phyloP scores from a whole-genome alignment of 1,139 yeast genomes.

The Yamadazyma triangularis region DNA sequence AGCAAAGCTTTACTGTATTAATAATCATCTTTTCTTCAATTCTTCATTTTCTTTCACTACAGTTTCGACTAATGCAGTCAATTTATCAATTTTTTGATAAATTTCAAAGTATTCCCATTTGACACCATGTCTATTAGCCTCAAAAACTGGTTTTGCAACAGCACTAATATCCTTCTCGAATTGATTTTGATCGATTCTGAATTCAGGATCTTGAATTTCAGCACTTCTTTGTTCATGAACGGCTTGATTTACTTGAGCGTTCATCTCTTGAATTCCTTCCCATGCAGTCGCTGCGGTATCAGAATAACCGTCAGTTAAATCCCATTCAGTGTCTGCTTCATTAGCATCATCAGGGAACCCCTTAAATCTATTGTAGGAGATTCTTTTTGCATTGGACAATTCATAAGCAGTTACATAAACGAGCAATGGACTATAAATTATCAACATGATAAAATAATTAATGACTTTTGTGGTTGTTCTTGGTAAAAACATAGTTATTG shows the following conservation, averaged over 20 bases:
- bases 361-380: constrained; percentile 64
- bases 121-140: constrained; percentile 53
- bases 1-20: too few relatives aligned
- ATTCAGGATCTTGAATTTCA: constrained; percentile 73
- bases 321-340: constrained; percentile 78
- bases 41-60: constrained; percentile 42
- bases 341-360: constrained; percentile 77
- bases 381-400: constrained; percentile 60
- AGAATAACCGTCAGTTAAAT: constrained; percentile 71
- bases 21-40: too few relatives aligned
- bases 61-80: constrained; percentile 37
- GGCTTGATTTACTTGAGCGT: constrained; percentile 32
- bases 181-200: constrained; percentile 41
- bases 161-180: constrained; percentile 48
- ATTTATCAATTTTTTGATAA: constrained; percentile 44
- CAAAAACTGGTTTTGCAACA: constrained; percentile 53
- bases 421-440: constrained; percentile 67
- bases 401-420: constrained; percentile 60
- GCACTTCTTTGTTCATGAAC: constrained; percentile 53
- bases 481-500: constrained; percentile 27
- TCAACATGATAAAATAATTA: constrained; percentile 53
- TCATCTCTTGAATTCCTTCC: constrained; percentile 38
- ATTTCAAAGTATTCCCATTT: constrained; percentile 64
- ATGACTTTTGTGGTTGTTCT: constrained; percentile 26
- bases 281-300: constrained; percentile 31